Percentiles rank a stretch among this genome's conserved stretches.
These are phyloP conservation scores for Kuraishia borneana DNA, from an alignment of 805 yeast genomes.

Conservation along the genomic window DNA sequence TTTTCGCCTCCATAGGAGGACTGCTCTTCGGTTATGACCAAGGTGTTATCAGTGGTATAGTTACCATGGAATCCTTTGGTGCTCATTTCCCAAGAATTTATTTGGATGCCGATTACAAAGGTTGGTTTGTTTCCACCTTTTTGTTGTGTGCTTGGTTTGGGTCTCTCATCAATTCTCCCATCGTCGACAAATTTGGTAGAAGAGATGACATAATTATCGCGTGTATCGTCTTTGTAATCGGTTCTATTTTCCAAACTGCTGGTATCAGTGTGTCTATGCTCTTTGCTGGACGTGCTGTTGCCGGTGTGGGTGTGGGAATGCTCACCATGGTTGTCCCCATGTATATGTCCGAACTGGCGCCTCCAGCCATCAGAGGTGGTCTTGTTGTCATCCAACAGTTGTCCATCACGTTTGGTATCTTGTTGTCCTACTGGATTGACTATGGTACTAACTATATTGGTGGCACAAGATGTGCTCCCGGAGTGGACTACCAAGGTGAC, in stretches of 20 bases:
- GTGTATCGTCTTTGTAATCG: conserved; percentile 46
- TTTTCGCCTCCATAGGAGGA: conserved; percentile 5
- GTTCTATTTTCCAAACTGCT: conserved; percentile 44
- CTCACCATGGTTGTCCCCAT: conserved; percentile 66
- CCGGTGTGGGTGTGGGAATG: conserved; percentile 65
- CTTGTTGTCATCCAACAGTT: conserved; percentile 42
- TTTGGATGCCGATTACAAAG: conserved; percentile 14
- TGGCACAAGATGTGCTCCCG: conserved; percentile 27
- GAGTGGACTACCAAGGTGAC: conserved; percentile 8
- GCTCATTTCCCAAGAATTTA: conserved; percentile 43
- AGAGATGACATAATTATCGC: conserved; percentile 39
- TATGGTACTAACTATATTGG: conserved; percentile 44
- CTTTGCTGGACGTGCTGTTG: conserved; percentile 53
- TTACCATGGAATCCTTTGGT: conserved; percentile 52
- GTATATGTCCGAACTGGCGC: conserved; percentile 59
- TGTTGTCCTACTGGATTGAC: conserved; percentile 51
- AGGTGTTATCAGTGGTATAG: conserved; percentile 62
- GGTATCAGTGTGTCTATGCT: conserved; percentile 31
- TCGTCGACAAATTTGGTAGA: conserved; percentile 48
- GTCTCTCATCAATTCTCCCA: conserved; percentile 38
- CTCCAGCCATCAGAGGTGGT: conserved; percentile 60
- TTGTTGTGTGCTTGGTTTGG: conserved; percentile 51
- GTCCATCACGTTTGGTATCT: conserved; percentile 61
- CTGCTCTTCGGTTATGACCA: conserved; percentile 66
- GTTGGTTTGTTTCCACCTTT: conserved; percentile 11